A percentile compares a stretch with the other conserved stretches of the same genome.
These are phyloP conservation scores for Parasarocladium wereldwijsianum DNA, from an alignment of 2,329 filamentous ascomycete genomes.

Conservation along the genomic window DNA sequence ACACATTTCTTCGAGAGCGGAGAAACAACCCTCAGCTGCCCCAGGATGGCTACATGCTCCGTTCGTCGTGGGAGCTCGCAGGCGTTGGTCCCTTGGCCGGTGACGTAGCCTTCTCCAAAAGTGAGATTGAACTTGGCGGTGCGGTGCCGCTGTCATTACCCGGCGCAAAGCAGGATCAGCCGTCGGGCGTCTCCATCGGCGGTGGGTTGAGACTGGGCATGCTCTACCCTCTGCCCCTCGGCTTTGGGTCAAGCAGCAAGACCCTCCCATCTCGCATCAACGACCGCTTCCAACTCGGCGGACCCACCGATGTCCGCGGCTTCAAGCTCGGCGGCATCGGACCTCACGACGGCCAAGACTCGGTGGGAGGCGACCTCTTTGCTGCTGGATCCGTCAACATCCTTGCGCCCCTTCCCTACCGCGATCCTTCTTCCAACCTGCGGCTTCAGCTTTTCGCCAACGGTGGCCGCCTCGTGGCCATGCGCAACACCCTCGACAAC, in stretches of 20 bases:
- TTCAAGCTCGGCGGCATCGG: slow-evolving; percentile 85
- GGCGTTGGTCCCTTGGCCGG: slow-evolving; percentile 72
- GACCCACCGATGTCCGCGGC: slow-evolving; percentile 85
- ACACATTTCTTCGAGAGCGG: slow-evolving; percentile 66
- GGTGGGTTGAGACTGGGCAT: slow-evolving; percentile 69
- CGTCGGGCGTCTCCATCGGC: slow-evolving; percentile 69
- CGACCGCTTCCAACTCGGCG: slow-evolving; percentile 89
- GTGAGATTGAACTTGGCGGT: slow-evolving; percentile 69
- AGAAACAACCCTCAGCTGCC: slow-evolving; percentile 79
- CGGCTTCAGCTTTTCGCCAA: slow-evolving; percentile 86
- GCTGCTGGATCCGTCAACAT: slow-evolving; percentile 79
- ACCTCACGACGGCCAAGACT: slow-evolving; percentile 71
- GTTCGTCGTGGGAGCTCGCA: slow-evolving; percentile 68
- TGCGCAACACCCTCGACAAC: slow-evolving; percentile 41
- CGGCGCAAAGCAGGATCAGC: slow-evolving; percentile 39
- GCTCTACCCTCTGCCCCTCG: slow-evolving; percentile 65
- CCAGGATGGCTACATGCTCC: slow-evolving; percentile 65
- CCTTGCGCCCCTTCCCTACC: slow-evolving; percentile 68
- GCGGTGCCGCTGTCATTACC: slow-evolving; percentile 62
- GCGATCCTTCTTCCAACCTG: slow-evolving; percentile 70
- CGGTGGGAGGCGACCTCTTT: slow-evolving; percentile 83
- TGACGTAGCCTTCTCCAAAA: slow-evolving; percentile 88
- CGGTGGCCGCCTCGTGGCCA: slow-evolving; percentile 67
- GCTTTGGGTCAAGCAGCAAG: slow-evolving; percentile 29
- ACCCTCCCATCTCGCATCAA: slow-evolving; percentile 67